Evolutionary conservation across 2,329 filamentous ascomycete genomes (phyloP).

Genomic region (Rachicladosporium sp.): DNA sequence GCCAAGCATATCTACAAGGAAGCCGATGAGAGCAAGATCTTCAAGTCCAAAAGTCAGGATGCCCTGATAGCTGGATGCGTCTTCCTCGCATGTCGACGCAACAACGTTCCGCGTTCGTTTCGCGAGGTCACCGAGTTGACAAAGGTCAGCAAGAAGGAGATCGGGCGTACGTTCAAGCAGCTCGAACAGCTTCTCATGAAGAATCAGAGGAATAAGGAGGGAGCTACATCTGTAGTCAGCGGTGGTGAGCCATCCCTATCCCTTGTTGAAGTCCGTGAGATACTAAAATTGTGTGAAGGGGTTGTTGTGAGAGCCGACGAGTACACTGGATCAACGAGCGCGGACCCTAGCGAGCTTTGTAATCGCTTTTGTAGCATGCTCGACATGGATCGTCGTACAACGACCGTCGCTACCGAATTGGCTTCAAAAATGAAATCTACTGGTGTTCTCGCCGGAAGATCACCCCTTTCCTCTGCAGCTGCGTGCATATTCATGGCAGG

Average conservation of each 20-base stretch:
- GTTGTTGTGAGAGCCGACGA: slow-evolving; percentile 16
- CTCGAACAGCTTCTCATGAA: slow-evolving; percentile 79
- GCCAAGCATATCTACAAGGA: slow-evolving; percentile 94
- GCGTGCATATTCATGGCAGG: slow-evolving; percentile 96
- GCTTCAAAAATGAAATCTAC: slow-evolving; percentile 66
- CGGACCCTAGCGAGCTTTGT: slow-evolving; percentile 46
- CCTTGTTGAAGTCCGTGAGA: slow-evolving; percentile 3
- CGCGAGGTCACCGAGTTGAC: slow-evolving; percentile 89
- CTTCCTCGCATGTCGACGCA: slow-evolving; percentile 92
- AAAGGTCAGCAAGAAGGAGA: slow-evolving; percentile 92
- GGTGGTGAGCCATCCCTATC: slow-evolving; percentile 37
- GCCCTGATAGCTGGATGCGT: slow-evolving; percentile 92
- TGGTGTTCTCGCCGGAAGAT: slow-evolving; percentile 78
- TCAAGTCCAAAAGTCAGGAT: slow-evolving; percentile 92
- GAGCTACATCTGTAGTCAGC: slow-evolving; percentile 15
- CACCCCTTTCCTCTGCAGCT: slow-evolving; percentile 83
- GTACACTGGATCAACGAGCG: slow-evolving; percentile 18
- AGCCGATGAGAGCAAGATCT: slow-evolving; percentile 79
- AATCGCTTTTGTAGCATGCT: slow-evolving; percentile 82
- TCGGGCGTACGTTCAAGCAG: slow-evolving; percentile 87
- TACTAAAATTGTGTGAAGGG: slow-evolving; percentile 13
- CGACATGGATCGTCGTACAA: slow-evolving; percentile 59
- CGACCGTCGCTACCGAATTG: slow-evolving; percentile 67
- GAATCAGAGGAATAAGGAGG: slow-evolving; percentile 44
- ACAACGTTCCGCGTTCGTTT: slow-evolving; percentile 77